phyloP scores from a whole-genome alignment of 2,329 filamentous ascomycete species.

The Colletotrichum sansevieriae region DNA sequence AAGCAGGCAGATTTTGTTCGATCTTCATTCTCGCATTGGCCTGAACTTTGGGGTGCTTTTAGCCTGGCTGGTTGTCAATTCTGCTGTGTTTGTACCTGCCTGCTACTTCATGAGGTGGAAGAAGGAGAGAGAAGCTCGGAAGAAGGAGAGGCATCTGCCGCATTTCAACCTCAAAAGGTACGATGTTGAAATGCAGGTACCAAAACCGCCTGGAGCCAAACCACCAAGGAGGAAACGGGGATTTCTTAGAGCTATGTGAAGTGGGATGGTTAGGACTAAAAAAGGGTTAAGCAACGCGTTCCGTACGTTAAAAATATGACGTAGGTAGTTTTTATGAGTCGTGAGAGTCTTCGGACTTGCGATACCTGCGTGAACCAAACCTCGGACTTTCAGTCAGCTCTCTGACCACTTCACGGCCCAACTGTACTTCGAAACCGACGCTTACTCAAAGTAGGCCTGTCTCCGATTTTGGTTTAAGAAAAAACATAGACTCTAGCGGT shows the following conservation, averaged over 20 bases:
- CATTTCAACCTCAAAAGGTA: conserved; percentile 23
- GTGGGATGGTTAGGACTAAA: background rate
- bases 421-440: background rate
- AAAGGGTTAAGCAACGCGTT: no score
- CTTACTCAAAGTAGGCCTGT: conserved; percentile 9
- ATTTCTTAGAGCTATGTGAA: conserved; percentile 24
- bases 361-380: no score
- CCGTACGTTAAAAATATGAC: no score
- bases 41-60: conserved; percentile 26
- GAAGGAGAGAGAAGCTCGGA: conserved; percentile 22
- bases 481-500: conserved; percentile 3
- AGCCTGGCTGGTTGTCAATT: conserved; percentile 28
- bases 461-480: background rate
- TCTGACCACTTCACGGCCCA: no score
- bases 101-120: conserved; percentile 33
- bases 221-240: conserved; percentile 27
- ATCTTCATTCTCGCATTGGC: conserved; percentile 30
- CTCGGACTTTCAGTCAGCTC: no score
- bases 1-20: conserved; percentile 27
- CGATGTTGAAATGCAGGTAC: conserved; percentile 20
- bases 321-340: no score
- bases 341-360: no score
- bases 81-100: conserved; percentile 8
- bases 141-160: conserved; percentile 11
- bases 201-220: conserved; percentile 21